Evolutionary conservation across 2,329 filamentous ascomycete species (phyloP), one percentile per base, ranked within the genome.

Genomic region (Aspergillus jensenii): DNA sequence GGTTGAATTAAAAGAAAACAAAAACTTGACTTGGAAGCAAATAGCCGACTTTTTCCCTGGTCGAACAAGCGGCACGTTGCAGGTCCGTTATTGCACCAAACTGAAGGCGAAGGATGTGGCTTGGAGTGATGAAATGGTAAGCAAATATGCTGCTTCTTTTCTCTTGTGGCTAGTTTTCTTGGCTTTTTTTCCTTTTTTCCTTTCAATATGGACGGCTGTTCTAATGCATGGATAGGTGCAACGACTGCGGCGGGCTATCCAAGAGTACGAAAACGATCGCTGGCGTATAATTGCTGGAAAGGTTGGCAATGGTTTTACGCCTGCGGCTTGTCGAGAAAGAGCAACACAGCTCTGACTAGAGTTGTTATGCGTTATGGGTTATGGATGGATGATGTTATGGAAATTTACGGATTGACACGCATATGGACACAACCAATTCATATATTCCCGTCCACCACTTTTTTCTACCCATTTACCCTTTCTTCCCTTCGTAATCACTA

Each of bases 21-120:
- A 95, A 75, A 93, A 91, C 70, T 81, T 97, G 71, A 96, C 93
- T 4, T 97, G 93, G 93, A 96, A 96, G 77, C 93, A 97, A 80
- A 97, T 97, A 69, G 91, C 92, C 56, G 93, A 96, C 71, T 96
- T 96, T 77, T 97, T 97, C 67, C 93, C 93, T 0, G 93, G 92
- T 1, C 83, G 93, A 58, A 95, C 90, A 58, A 96, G 90, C 46
- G 93, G 93, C 17, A 96, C 93, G 31, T 78, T 97, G 60, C 93
- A 97, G 75, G 93, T 97, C 55, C 88, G 93, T 37, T 97, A 97
- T 74, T 97, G 93, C 73, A 96, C 92, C 44, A 96, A 96, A 77
- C 80, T 96, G 52, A 96, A 96, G 78, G 92, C 91, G 14, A 96
- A 96, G 79, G 93, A 90, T 40, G 96, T 90, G 12, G 86, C 91